These are phyloP conservation scores for Candida ipomoeae DNA, from an alignment of 805 yeast species.

Conservation along the genomic window DNA sequence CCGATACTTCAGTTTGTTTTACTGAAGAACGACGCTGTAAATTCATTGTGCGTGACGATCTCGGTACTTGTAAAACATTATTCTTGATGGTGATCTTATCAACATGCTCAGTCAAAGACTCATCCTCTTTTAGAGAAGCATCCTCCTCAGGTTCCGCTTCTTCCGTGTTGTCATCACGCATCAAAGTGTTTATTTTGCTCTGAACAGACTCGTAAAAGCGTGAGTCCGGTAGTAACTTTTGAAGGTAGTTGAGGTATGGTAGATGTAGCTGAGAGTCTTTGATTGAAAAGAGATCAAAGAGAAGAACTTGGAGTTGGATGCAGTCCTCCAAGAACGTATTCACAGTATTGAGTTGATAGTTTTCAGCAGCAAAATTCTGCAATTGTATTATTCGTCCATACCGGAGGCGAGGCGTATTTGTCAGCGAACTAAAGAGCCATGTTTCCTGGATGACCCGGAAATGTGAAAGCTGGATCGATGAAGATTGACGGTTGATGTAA, in stretches of 20 bases:
- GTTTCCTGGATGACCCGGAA: slow-evolving; percentile 27
- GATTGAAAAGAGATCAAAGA: slow-evolving; percentile 14
- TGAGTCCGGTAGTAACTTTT: slow-evolving; percentile 21
- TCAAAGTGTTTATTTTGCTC: slow-evolving; percentile 28
- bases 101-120: background rate
- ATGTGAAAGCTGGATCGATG: slow-evolving; percentile 21
- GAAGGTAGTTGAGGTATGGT: slow-evolving; percentile 19
- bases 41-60: slow-evolving; percentile 16
- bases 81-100: slow-evolving; percentile 15
- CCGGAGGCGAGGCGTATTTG: background rate
- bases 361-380: slow-evolving; percentile 1
- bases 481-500: slow-evolving; percentile 25
- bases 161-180: slow-evolving; percentile 13
- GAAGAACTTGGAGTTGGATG: slow-evolving; percentile 16
- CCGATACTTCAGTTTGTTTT: background rate
- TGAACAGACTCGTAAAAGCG: slow-evolving; percentile 29
- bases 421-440: slow-evolving; percentile 2
- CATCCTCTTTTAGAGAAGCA: background rate
- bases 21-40: slow-evolving; percentile 12
- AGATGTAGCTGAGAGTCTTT: slow-evolving; percentile 10
- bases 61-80: slow-evolving; percentile 14
- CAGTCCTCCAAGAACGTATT: slow-evolving; percentile 24
- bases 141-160: background rate
- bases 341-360: slow-evolving; percentile 19
- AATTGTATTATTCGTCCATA: background rate